A percentile compares a stretch with the other conserved stretches of the same genome.
Conservation (phyloP, 805 yeast species). For the Yarrowia divulgata region DNA sequence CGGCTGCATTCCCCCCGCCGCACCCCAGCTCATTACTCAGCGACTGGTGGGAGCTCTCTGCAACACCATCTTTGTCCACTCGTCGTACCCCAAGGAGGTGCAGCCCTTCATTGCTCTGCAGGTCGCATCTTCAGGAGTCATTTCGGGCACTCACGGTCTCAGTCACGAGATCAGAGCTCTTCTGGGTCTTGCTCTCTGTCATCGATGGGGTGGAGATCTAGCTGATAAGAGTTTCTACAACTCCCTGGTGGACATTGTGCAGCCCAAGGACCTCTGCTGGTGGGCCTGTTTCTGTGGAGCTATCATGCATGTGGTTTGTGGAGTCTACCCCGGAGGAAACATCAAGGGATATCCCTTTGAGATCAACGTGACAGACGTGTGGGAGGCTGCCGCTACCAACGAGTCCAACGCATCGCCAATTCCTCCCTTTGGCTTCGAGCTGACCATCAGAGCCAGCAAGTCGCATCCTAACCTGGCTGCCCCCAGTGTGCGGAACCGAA, state of each 20-base stretch:
- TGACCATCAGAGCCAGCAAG: conserved; percentile 44
- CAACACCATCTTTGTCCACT: conserved; percentile 76
- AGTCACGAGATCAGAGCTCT: conserved; percentile 75
- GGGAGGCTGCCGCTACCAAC: conserved; percentile 12
- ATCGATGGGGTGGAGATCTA: conserved; percentile 82
- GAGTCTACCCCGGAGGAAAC: conserved; percentile 82
- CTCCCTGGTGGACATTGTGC: conserved; percentile 46
- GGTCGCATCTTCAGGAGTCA: conserved; percentile 75
- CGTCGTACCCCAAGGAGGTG: conserved; percentile 76
- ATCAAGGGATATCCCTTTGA: conserved; percentile 58
- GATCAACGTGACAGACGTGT: conserved; percentile 42
- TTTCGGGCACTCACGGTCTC: conserved; percentile 77
- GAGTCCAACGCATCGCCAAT: conserved; percentile 20
- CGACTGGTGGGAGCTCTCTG: conserved; percentile 75
- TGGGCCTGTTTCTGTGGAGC: conserved; percentile 79
- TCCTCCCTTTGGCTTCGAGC: conserved; percentile 43
- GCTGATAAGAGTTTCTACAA: conserved; percentile 58
- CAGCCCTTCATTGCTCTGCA: conserved; percentile 78
- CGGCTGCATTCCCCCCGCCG: conserved; percentile 64
- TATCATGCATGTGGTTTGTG: conserved; percentile 78
- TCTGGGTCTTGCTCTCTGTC: conserved; percentile 75
- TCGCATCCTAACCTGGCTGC: conserved; percentile 45
- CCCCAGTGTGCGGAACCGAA: conserved; percentile 56
- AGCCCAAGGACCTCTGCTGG: conserved; percentile 58
- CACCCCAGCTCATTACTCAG: conserved; percentile 64